Evolutionary conservation across 805 yeast genomes (phyloP), one percentile per base, ranked within the genome.

Genomic region (Suhomyces pyralidae): DNA sequence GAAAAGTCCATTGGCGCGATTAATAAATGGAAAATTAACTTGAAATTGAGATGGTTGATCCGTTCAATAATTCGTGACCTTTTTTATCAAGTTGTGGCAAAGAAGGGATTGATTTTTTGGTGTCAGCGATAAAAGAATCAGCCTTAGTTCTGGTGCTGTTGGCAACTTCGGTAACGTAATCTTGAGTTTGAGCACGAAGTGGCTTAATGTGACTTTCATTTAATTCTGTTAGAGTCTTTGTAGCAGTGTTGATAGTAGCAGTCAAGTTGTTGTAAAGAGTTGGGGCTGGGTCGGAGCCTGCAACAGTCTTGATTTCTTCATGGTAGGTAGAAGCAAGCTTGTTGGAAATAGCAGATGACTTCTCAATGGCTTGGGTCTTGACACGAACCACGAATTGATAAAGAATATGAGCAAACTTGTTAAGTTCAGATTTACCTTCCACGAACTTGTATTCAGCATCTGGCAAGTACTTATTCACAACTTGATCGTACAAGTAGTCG

Each of bases 161-260:
- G 26, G 75, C 67, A 42, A 70, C 67, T 34, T 71, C 76, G 52
- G 56, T 54, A 38, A 72, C 77, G 57, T 71, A 72, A 50, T 60
- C 72, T 53, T 70, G 70, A 40, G 79, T 73, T 58, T 72, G 71
- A 45, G 63, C 59, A 58, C 68, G 69, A 58, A 73, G 67, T 28
- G 79, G 79, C 57, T 68, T 69, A 48, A 75, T 63, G 61, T 65
- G 73, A 43, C 66, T 68, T 36, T 67, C 61, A 57, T 73, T 70
- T 51, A 74, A 65, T 52, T 59, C 61, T 56, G 63, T 65, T 52
- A 70, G 59, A 50, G 71, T 64, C 30, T 66, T 61, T 15, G 65
- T 59, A 12, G 72, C 73, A 42, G 76, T 70, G 56, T 64, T 69
- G 55, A 65, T 65, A 3, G 73, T 61, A 17, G 76, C 77, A 44